A percentile compares a stretch with the other conserved stretches of the same genome.
phyloP scores from a whole-genome alignment of 2,329 filamentous ascomycete species.

The Diaporthe sp. region DNA sequence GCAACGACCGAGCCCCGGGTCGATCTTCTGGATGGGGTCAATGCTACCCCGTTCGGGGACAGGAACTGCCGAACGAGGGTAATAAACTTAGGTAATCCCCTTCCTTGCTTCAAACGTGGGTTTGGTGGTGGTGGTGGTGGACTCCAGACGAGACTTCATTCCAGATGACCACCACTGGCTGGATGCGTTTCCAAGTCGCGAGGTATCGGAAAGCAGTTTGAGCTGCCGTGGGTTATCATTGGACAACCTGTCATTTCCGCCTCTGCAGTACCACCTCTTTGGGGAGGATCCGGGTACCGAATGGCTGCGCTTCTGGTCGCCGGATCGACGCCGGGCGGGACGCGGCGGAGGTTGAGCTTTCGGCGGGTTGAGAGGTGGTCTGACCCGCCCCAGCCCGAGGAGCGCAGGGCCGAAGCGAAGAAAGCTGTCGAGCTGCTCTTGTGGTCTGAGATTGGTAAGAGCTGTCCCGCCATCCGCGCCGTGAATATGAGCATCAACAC shows the following conservation, averaged over 20 bases:
- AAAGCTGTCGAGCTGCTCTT: conserved; percentile 15
- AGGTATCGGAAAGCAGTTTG: conserved; percentile 11
- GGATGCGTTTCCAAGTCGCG: too few species aligned
- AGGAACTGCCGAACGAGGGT: background rate
- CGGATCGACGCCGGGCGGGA: conserved; percentile 22
- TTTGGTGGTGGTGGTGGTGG: too few species aligned
- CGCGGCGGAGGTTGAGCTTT: conserved; percentile 23
- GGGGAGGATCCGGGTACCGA: background rate
- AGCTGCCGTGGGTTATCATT: background rate
- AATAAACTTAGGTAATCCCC: conserved; percentile 7
- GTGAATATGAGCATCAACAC: background rate
- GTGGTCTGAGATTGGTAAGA: conserved; percentile 29
- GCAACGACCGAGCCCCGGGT: background rate
- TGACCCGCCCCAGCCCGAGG: background rate
- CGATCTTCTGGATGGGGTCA: conserved; percentile 8
- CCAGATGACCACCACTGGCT: background rate
- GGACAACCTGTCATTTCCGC: background rate
- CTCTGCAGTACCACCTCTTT: background rate
- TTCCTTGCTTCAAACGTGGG: background rate
- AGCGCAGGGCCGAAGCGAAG: background rate
- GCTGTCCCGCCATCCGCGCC: too few species aligned
- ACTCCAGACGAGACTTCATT: background rate
- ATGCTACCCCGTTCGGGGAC: conserved; percentile 21
- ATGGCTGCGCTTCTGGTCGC: conserved; percentile 21
- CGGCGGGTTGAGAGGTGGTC: conserved; percentile 19